Evolutionary conservation across 2,329 filamentous ascomycete species (phyloP), one percentile per base, ranked within the genome.

Genomic region (Epichloe gansuensis): DNA sequence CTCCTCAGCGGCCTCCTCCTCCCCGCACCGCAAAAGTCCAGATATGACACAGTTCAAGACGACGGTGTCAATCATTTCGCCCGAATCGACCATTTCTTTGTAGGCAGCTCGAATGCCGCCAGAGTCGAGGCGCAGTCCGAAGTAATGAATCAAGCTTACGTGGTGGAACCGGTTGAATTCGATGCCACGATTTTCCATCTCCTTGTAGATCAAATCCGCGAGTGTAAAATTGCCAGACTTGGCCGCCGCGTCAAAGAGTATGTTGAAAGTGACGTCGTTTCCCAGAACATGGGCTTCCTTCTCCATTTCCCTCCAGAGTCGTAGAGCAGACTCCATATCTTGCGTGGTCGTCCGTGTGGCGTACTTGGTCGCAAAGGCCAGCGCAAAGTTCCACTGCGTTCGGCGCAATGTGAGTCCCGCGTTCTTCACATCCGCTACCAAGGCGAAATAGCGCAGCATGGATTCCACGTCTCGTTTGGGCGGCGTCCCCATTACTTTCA

Each of bases 301-400:
- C 66, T 98, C 93, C 89, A 97, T 97, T 60, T 93, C 82, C 57
- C 80, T 82, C 90, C 91, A 98, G 25, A 94, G 68, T 47, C 81
- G 77, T 45, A 98, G 72, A 0, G 87, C 83, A 5, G 80, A 76
- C 31, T 69, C 66, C 55, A 69, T 59, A 46, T 65, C 87, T 73
- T 43, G 87, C 67, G 64, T 89, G 77, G 41, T 75, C 61, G 44
- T 76, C 72, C 45, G 79, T 74, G 40, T 82, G 72, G 56, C 80
- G 59, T 86, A 89, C 52, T 84, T 82, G 39, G 84, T 84, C 9
- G 87, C 85, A 61, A 94, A 85, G 21, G 85, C 78, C 49, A 96
- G 80, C 39, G 89, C 90, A 40, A 81, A 82, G 55, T 87, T 95
- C 90, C 90, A 98, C 62, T 95, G 81, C 0, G 74, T 69, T 5